Base-by-base conservation (phyloP, 2,329 filamentous ascomycete species). In the Fusarium pininemorale region DNA sequence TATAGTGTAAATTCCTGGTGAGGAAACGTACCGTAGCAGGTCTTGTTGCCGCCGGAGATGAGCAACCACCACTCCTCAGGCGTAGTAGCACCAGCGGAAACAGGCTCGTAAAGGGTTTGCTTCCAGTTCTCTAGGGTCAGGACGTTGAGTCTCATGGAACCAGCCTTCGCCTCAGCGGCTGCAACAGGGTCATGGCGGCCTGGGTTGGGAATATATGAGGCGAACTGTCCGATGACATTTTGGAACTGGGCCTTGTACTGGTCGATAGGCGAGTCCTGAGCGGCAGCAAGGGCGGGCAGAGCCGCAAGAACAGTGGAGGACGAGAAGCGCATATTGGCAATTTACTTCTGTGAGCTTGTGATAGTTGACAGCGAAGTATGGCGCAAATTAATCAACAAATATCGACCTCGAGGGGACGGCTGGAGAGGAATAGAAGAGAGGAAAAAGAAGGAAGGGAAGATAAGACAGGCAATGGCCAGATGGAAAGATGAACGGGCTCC, bases 61-160 rank as follows among this genome's bases (percentile, higher is more conserved):
- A 93, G 87, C 70, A 96, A 85, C 86, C 93, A 91, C 92, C 92
- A 95, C 83, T 94, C 91, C 82, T 92, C 91, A 10, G 93, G 91
- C 70, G 86, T 87, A 16, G 89, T 88, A 71, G 88, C 87, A 35
- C 83, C 89, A 14, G 89, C 82, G 69, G 89, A 85, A 66, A 92
- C 89, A 37, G 90, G 88, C 57, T 85, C 85, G 79, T 89, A 91
- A 69, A 96, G 85, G 6, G 90, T 89, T 32, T 91, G 83, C 81
- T 91, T 89, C 92, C 93, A 94, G 86, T 92, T 92, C 73, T 90
- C 85, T 65, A 94, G 85, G 10, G 90, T 91, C 76, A 96, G 81
- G 56, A 80, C 80, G 56, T 82, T 88, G 81, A 80, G 89, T 84
- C 81, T 82, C 81, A 83, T 81, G 48, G 80, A 78, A 70, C 81